Percentiles rank a stretch among this genome's conserved stretches.
Evolutionary conservation across 2,329 filamentous ascomycete genomes (phyloP).

Genomic region (Pestalotiopsis sp.): DNA sequence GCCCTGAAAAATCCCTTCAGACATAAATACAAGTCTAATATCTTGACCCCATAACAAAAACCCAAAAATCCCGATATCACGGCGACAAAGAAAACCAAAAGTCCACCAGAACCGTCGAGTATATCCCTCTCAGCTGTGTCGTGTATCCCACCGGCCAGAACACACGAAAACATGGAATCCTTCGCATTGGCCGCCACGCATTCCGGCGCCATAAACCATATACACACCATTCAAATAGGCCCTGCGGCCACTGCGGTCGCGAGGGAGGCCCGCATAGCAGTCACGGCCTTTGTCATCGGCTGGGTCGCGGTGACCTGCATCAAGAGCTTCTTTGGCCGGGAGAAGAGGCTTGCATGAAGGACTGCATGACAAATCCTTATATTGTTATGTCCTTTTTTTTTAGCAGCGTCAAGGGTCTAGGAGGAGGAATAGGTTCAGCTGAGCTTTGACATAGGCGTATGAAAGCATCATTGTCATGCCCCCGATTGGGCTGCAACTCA

Average conservation of each 20-base stretch:
- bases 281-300: constrained; percentile 28
- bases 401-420: not conserved
- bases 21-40: not conserved
- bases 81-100: too few relatives aligned
- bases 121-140: not conserved
- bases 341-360: not conserved
- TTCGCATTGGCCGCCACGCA: constrained; percentile 34
- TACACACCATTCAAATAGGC: constrained; percentile 31
- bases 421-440: too few relatives aligned
- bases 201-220: constrained; percentile 33
- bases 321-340: constrained; percentile 18
- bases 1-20: not conserved
- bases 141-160: not conserved
- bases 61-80: too few relatives aligned
- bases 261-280: constrained; percentile 30
- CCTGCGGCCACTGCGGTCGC: constrained; percentile 24
- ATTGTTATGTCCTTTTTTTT: not conserved
- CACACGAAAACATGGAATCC: constrained; percentile 29
- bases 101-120: not conserved
- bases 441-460: too few relatives aligned
- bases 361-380: not conserved
- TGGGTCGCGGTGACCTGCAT: constrained; percentile 34
- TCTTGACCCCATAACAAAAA: too few relatives aligned
- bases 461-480: too few relatives aligned
- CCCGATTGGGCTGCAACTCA: too few relatives aligned